Conservation (phyloP, 768 basidiomycete genomes). For the Boletus huronensis region DNA sequence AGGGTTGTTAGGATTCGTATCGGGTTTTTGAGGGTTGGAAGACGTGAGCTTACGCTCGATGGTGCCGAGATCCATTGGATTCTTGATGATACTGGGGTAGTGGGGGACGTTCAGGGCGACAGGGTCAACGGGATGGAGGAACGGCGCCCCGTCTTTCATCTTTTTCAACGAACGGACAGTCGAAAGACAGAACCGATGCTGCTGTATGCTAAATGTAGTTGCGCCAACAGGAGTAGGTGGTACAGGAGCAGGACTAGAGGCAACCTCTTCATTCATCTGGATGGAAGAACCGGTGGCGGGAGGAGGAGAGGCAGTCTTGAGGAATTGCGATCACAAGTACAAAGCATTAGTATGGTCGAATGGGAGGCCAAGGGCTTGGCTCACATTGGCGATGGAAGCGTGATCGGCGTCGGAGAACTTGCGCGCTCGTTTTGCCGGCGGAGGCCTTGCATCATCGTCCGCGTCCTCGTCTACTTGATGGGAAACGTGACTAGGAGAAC, state of each 20-base stretch:
- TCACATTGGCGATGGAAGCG: slow-evolving; percentile 71
- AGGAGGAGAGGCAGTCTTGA: slow-evolving; percentile 73
- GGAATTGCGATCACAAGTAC: slow-evolving; percentile 13
- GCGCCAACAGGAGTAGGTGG: slow-evolving; percentile 7
- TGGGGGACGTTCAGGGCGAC: slow-evolving; percentile 82
- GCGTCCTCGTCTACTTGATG: slow-evolving; percentile 21
- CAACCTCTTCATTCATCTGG: slow-evolving; percentile 29
- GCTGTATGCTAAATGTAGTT: slow-evolving; percentile 56
- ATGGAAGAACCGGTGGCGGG: slow-evolving; percentile 48
- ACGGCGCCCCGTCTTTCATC: slow-evolving; percentile 76
- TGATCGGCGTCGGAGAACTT: slow-evolving; percentile 74
- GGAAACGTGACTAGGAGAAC: slow-evolving; percentile 34
- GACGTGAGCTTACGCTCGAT: slow-evolving; percentile 83
- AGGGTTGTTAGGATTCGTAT: slow-evolving; percentile 64
- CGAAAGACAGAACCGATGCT: slow-evolving; percentile 76
- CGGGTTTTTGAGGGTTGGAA: slow-evolving; percentile 77
- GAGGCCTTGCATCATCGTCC: slow-evolving; percentile 57
- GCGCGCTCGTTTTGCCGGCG: slow-evolving; percentile 80
- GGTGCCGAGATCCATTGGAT: slow-evolving; percentile 92
- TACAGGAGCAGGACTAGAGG: slow-evolving; percentile 14
- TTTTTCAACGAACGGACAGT: slow-evolving; percentile 83
- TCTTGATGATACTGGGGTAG: slow-evolving; percentile 81
- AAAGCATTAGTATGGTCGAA: slow-evolving; percentile 50
- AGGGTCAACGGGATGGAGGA: slow-evolving; percentile 85
- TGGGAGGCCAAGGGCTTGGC: slow-evolving; percentile 47